Base-by-base conservation (phyloP, 2,329 filamentous ascomycete genomes). In the Coniella vitis region DNA sequence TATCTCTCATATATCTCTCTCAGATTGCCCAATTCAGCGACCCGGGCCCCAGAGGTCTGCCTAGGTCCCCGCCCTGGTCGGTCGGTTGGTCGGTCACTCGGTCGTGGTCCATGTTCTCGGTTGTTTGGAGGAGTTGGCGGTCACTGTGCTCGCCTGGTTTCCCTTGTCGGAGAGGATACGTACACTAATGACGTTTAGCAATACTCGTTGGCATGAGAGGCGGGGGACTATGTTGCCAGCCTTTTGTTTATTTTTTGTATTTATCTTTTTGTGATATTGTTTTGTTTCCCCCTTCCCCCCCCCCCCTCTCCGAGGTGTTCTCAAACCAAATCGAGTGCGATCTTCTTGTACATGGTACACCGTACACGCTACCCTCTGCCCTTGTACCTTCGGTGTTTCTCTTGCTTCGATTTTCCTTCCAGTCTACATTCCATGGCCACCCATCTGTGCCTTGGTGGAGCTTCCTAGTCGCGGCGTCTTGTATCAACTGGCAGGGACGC, bases 401-500 rank as follows among this genome's bases (percentile, higher is more conserved):
- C 49, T 50, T 47, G 47, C 34, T 45, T 53, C 47, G 47, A 43
- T 50, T 42, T 45, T 38, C 47, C 47, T 47, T 38, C 49, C 29
- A 47, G 48, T 50, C 51, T 53, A 47, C 51, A 53, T 53, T 45
- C 51, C 37, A 51, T 53, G 43, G 51, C 57, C 61, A 54, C 58
- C 64, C 67, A 65, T 67, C 70, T 72, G 69, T 75, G 71, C 70
- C 66, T 69, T 67, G 68, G 78, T 82, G 78, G 79, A 79, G 76
- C 74, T 75, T 72, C 61, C 71, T 79, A 78, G 76, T 75, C 71
- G 75, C 73, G 75, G 72, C 73, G 71, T 68, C 70, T 77, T 74
- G 74, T 73, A 80, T 83, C 77, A 82, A 90, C 84, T 91, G 87
- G 87, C 79, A 79, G 81, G 76, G 76, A 84, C 76, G 75, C 74